Base-by-base conservation (phyloP, 2,329 filamentous ascomycete genomes). In the Apiospora rasikravindrae region DNA sequence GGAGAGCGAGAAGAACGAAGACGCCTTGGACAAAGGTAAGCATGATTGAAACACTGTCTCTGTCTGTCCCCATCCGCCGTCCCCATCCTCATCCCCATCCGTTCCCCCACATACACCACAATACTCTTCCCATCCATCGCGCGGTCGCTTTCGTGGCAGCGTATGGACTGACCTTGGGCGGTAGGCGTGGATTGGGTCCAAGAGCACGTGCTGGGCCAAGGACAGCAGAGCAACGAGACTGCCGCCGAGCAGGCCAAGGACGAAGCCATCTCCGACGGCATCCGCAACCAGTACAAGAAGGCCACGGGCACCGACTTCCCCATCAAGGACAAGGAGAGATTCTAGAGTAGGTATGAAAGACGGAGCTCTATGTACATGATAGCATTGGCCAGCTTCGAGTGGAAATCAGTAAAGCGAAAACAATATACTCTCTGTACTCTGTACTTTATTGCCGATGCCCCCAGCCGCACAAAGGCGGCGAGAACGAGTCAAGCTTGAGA, bases 181-280 rank as follows among this genome's bases (percentile, higher is more conserved):
- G 29, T 33, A 96, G 94, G 89, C 70, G 86, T 96, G 85, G 94
- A 96, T 82, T 90, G 88, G 75, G 88, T 95, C 33, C 94, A 97
- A 83, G 90, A 96, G 82, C 90, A 93, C 75, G 83, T 95, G 80
- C 79, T 96, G 22, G 90, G 90, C 49, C 85, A 90, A 76, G 94
- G 94, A 24, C 79, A 88, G 67, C 94, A 96, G 84, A 85, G 88
- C 83, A 93, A 94, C 80, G 92, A 92, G 82, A 86, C 82, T 69
- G 94, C 94, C 6, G 79, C 90, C 26, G 94, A 97, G 84, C 94
- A 97, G 83, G 92, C 92, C 77, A 95, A 96, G 85, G 94, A 96
- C 80, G 92, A 94, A 82, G 86, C 92, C 80, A 93, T 95, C 77
- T 90, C 89, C 40, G 92, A 94, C 80, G 91, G 88, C 81, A 90